phyloP scores from a whole-genome alignment of 768 basidiomycete species.

The Floccularia luteovirens region DNA sequence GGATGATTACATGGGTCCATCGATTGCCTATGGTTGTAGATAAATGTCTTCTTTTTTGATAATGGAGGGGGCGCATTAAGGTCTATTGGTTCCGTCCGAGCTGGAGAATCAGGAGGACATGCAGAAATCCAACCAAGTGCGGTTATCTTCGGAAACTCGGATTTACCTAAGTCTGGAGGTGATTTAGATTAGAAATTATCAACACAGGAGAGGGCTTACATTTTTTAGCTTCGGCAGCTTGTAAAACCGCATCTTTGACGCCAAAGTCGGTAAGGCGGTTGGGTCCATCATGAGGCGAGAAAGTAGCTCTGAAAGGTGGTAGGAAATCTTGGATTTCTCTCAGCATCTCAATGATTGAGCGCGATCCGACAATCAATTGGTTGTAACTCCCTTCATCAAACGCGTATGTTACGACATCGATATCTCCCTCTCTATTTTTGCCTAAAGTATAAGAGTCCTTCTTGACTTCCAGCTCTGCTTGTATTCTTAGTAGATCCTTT shows the following conservation, averaged over 20 bases:
- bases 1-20: slow-evolving; percentile 49
- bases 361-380: slow-evolving; percentile 23
- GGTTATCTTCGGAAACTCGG: slow-evolving; percentile 22
- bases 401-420: slow-evolving; percentile 24
- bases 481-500: slow-evolving; percentile 25
- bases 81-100: slow-evolving; percentile 22
- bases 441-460: slow-evolving; percentile 34
- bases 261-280: slow-evolving; percentile 26
- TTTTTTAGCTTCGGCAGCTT: slow-evolving; percentile 17
- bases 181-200: background rate
- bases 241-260: slow-evolving; percentile 18
- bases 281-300: slow-evolving; percentile 37
- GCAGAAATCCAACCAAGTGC: slow-evolving; percentile 30
- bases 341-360: slow-evolving; percentile 26
- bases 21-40: slow-evolving; percentile 34
- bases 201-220: slow-evolving; percentile 13
- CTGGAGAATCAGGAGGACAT: slow-evolving; percentile 28
- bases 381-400: slow-evolving; percentile 26
- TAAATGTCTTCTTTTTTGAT: slow-evolving; percentile 33
- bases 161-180: slow-evolving; percentile 8
- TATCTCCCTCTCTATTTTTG: slow-evolving; percentile 18
- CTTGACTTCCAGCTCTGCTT: slow-evolving; percentile 26
- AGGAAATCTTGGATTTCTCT: slow-evolving; percentile 28
- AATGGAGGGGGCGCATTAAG: slow-evolving; percentile 25
- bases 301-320: slow-evolving; percentile 37